Evolutionary conservation across 306 rosid genomes (phyloP), one percentile per base, ranked within the genome.

Genomic region (Vachellia pachyceras): DNA sequence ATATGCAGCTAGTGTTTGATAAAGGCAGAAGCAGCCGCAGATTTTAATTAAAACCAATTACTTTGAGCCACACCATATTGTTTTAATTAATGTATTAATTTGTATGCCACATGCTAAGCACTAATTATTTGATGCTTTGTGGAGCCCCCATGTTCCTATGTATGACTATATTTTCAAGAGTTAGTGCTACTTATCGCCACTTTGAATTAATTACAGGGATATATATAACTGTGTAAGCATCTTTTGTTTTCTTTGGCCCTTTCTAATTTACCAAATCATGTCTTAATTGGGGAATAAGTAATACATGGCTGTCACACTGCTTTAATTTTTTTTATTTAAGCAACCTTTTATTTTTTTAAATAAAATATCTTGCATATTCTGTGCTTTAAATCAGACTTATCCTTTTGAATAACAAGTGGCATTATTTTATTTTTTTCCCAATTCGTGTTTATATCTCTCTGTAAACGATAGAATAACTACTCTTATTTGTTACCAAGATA

Each of bases 81-180:
- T 29, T 58, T 58, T 58, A 58, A 3, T 61, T 58, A 20, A 23
- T 64, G 22, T 35, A 64, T 64, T 13, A 60, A 60, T 60, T 60
- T 82, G 82, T 69, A 5, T 57, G 78, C 68, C 88, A 85, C 81
- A 85, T 87, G 80, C 81, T 54, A 35, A 77, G 82, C 79, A 87
- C 83, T 84, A 83, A 83, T 86, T 78, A 84, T 85, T 86, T 63
- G 80, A 80, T 85, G 87, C 81, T 82, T 79, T 54, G 89, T 80
- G 85, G 86, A 73, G 82, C 84, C 80, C 35, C 79, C 76, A 68
- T 47, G 75, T 72, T 70, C 83, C 80, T 61, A 40, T 83, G 69
- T 70, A 75, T 87, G 78, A 88, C 82, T 85, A 79, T 85, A 84
- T 79, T 85, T 75, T 74, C 22, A 65, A 75, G 86, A 78, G 84